phyloP scores from a whole-genome alignment of 768 basidiomycete species.

The Cantharellus cinnabarinus region DNA sequence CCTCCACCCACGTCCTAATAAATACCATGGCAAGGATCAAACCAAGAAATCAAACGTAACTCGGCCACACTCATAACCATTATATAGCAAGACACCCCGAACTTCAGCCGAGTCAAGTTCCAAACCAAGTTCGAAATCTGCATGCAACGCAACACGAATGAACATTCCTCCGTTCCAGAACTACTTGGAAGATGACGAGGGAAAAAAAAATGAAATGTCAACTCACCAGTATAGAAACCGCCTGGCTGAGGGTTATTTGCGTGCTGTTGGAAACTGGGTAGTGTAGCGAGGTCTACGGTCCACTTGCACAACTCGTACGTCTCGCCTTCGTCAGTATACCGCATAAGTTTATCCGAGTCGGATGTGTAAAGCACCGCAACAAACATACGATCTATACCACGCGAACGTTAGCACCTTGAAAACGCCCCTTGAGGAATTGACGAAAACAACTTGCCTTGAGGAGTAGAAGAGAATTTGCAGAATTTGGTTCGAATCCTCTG shows the following conservation, averaged over 20 bases:
- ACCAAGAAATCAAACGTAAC: constrained; percentile 33
- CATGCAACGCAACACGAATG: neutral
- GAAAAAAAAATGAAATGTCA: too few relatives aligned
- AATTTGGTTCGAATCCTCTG: too few relatives aligned
- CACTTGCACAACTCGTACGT: constrained; percentile 22
- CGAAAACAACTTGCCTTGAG: constrained; percentile 68
- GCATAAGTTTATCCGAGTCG: constrained; percentile 48
- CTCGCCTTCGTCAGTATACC: constrained; percentile 52
- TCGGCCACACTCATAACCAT: constrained; percentile 64
- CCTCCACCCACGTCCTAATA: too few relatives aligned
- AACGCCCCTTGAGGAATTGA: constrained; percentile 23
- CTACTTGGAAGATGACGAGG: constrained; percentile 15
- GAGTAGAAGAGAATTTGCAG: too few relatives aligned
- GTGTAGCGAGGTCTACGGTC: constrained; percentile 61
- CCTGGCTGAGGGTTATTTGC: constrained; percentile 30
- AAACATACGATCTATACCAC: constrained; percentile 45
- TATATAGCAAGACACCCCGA: constrained; percentile 55
- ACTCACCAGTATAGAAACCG: constrained; percentile 64
- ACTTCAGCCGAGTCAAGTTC: constrained; percentile 77
- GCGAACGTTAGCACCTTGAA: neutral
- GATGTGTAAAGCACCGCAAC: constrained; percentile 63
- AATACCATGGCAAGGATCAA: too few relatives aligned
- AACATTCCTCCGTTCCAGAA: neutral
- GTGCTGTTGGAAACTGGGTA: constrained; percentile 61
- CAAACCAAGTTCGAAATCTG: constrained; percentile 69